Base-by-base conservation (phyloP, 2,329 filamentous ascomycete species). In the Exophiala oligosperma region DNA sequence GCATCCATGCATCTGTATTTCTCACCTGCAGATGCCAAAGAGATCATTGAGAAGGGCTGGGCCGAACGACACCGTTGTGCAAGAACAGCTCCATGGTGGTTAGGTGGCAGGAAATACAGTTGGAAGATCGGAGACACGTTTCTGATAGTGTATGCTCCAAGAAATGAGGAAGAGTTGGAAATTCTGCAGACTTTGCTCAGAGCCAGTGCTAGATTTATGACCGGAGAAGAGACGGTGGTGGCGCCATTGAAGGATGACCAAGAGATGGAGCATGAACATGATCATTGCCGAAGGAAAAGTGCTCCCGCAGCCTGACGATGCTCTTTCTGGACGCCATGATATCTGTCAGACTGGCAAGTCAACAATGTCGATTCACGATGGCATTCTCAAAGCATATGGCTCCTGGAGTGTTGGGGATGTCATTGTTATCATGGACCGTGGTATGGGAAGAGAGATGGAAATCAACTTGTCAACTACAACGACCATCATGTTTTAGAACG, bases 121-220 rank as follows among this genome's bases (percentile, higher is more conserved):
- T 63, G 43, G 28, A 47, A 49, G 17, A 57, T 64, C 44, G 57
- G 62, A 41, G 47, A 63, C 21, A 61, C 52, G 7, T 66, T 61
- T 37, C 78, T 91, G 57, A 86, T 95, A 84, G 79, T 95, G 3
- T 96, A 96, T 74, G 89, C 91, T 17, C 91, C 91, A 1, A 77
- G 89, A 67, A 80, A 86, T 62, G 80, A 85, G 57, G 79, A 81
- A 26, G 90, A 96, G 70, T 72, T 94, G 26, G 79, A 83, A 52
- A 79, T 85, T 51, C 81, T 92, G 49, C 46, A 51, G 23, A 54
- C 41, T 14, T 38, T 63, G 57, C 53, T 63, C 35, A 49, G 53
- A 48, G 61, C 61, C 14, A 63, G 61, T 53, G 56, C 56, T 8
- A 59, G 51, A 35, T 63, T 58, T 29, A 63, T 63, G 61, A 63